Percentiles rank a stretch among this genome's conserved stretches.
Conservation (phyloP, 1,284 basidiomycete genomes). For the Trametes hirsuta region DNA sequence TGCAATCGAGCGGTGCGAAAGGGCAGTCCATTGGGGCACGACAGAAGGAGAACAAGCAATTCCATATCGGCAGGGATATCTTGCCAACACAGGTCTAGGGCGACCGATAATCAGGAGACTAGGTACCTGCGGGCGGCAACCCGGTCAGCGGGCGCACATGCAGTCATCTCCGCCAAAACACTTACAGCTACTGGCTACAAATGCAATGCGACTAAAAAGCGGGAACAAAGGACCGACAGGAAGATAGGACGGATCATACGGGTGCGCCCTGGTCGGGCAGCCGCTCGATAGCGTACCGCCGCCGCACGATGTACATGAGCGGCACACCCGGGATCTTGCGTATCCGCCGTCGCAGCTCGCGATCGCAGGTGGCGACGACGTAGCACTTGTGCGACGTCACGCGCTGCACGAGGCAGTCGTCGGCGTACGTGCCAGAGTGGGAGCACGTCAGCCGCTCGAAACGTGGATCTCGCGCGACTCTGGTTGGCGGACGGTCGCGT, state of each 20-base stretch:
- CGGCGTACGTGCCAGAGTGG: conserved; percentile 96
- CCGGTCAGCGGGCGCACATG: not conserved
- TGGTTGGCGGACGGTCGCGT: conserved; percentile 37
- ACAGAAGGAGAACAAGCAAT: not conserved
- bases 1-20: not conserved
- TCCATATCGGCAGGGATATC: not conserved
- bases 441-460: conserved; percentile 94
- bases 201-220: not conserved
- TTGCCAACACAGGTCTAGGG: not conserved
- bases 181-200: conserved; percentile 22
- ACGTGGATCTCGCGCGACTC: conserved; percentile 94
- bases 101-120: conserved; percentile 19
- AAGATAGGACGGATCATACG: conserved; percentile 19
- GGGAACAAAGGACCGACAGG: not conserved
- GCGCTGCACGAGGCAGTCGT: conserved; percentile 97
- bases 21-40: not conserved
- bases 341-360: conserved; percentile 90
- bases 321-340: conserved; percentile 95
- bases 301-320: conserved; percentile 93
- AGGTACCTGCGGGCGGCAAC: conserved; percentile 1
- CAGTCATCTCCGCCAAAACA: not conserved
- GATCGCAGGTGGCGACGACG: conserved; percentile 97
- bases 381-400: conserved; percentile 96
- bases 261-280: conserved; percentile 92
- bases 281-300: conserved; percentile 91